phyloP scores from a whole-genome alignment of 345 rosid genomes.

The Rhodamnia rubescens region DNA sequence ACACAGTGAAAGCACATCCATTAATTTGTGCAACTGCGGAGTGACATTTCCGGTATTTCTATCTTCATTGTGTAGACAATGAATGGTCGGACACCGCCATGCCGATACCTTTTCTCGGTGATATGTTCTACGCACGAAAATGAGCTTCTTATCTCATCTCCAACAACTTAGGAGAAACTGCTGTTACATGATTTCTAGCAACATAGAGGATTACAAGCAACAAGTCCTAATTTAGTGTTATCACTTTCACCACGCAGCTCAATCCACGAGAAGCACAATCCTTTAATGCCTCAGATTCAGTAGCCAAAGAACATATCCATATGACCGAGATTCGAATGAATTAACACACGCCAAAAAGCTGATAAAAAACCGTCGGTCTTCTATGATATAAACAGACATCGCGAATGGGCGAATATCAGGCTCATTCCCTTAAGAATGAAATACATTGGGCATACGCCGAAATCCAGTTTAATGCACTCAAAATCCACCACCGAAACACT shows the following conservation, averaged over 20 bases:
- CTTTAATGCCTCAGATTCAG: neutral
- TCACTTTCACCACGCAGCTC: neutral
- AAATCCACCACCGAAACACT: neutral
- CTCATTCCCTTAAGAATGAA: neutral
- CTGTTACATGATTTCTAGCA: neutral
- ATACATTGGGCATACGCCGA: neutral
- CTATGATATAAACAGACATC: neutral
- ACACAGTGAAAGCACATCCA: neutral
- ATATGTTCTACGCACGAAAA: neutral
- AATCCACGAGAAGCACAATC: neutral
- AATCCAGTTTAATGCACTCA: neutral
- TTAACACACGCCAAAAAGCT: neutral
- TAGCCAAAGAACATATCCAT: neutral
- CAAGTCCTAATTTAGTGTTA: neutral
- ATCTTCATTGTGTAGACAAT: neutral
- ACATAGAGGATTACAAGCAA: neutral
- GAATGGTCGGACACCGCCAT: neutral
- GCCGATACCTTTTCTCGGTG: neutral
- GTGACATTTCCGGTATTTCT: neutral
- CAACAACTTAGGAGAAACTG: neutral
- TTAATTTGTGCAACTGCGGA: neutral
- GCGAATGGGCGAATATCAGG: neutral
- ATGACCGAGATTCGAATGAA: neutral
- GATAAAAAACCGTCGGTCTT: neutral
- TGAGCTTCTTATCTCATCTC: neutral